Base-by-base conservation (phyloP, 805 yeast genomes). In the Scheffersomyces lignosus region DNA sequence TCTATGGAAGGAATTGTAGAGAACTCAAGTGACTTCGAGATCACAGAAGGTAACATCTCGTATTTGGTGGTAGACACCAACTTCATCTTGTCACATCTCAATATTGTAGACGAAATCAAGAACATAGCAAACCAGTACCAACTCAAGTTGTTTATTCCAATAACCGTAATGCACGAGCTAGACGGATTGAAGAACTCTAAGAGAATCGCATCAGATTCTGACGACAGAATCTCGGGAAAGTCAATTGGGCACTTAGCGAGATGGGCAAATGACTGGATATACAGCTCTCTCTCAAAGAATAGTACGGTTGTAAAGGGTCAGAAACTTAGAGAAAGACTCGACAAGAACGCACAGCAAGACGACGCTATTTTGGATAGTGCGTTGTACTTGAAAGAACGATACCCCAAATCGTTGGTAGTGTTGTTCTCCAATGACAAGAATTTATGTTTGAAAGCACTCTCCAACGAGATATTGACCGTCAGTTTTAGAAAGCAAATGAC, bases 291-390 rank as follows among this genome's bases (percentile, higher is more conserved):
- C 15, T 85, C 89, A 3, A 66, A 70, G 5, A 52, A 56, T 3
- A 66, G 71, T 20, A 60, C 73, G 0, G 67, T 73, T 0, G 75
- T 89, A 0, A 61, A 73, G 31, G 95, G 87, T 0, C 96, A 90
- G 56, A 77, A 71, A 44, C 27, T 73, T 13, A 56, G 64, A 18
- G 87, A 89, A 53, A 58, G 65, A 17, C 31, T 82, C 1, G 78
- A 81, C 38, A 52, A 54, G 6, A 35, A 50, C 2, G 56, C 79
- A 1, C 36, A 36, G 0, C 81, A 85, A 40, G 97, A 90, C 58
- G 95, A 89, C 51, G 74, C 95, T 0, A 89, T 90, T 43, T 60
- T 89, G 28, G 96, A 90, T 56, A 88, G 96, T 55, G 84, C 95
- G 48, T 51, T 83, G 17, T 88, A 74, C 52, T 80, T 82, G 39